Percentiles rank a stretch among this genome's conserved stretches.
phyloP scores from a whole-genome alignment of 2,329 filamentous ascomycete species.

The Fusarium sp. region DNA sequence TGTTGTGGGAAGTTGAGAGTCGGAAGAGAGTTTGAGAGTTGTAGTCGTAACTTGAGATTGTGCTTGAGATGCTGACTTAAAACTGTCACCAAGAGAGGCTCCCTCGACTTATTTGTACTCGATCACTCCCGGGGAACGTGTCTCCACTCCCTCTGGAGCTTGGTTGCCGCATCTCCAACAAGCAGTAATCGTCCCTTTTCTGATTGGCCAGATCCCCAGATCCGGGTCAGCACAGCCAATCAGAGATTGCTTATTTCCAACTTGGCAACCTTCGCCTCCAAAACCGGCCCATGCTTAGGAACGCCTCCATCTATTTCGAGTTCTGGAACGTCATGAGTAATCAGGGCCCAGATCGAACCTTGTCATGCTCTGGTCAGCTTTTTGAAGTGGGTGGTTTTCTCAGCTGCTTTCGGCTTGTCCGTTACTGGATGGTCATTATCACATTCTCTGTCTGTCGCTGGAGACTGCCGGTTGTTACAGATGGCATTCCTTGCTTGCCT shows the following conservation, averaged over 20 bases:
- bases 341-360: neutral
- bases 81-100: slow-evolving; percentile 6
- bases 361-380: slow-evolving; percentile 9
- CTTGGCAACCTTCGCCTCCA: slow-evolving; percentile 24
- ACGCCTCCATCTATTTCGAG: neutral
- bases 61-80: neutral
- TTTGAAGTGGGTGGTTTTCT: neutral
- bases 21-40: neutral
- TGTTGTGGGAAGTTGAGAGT: neutral
- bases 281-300: slow-evolving; percentile 24
- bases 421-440: slow-evolving; percentile 10
- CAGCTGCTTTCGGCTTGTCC: neutral
- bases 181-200: slow-evolving; percentile 21
- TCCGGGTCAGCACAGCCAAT: slow-evolving; percentile 11
- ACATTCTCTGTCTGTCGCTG: too few relatives aligned
- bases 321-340: slow-evolving; percentile 8
- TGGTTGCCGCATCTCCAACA: neutral
- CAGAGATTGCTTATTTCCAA: slow-evolving; percentile 42
- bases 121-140: neutral
- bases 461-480: neutral
- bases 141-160: slow-evolving; percentile 29
- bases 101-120: slow-evolving; percentile 44
- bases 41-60: neutral
- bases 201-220: neutral
- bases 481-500: neutral